Base-by-base conservation (phyloP, 495 filamentous ascomycete species). In the Parachaetomium inaequale region DNA sequence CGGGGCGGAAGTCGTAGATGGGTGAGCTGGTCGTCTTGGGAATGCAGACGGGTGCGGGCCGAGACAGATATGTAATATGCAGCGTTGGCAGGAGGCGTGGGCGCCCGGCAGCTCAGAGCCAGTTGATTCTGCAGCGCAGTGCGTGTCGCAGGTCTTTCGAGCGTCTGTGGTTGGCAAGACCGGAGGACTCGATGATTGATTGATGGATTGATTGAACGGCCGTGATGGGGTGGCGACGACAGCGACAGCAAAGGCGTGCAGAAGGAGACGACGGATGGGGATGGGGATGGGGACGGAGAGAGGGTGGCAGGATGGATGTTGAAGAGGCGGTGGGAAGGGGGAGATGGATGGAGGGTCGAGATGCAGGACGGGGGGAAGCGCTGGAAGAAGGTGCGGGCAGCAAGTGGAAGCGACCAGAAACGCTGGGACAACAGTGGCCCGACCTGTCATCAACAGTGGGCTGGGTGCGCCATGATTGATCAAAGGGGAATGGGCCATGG, bases 361-460 rank as follows among this genome's bases (percentile, higher is more conserved):
- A 52, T 59, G 23, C 23, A 66, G 66, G 68, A 62, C 58, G n/a
- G 63, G 66, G 63, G 55, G 57, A 46, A 51, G 64, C 64, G 46
- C 46, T 64, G 66, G 58, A 73, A 64, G 74, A 76, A 72, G 68
- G 63, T 63, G 68, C 63, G 61, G 55, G 69, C 61, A 67, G 65
- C 51, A 50, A 55, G 61, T 72, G 67, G 72, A 74, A 74, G 68
- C 46, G 53, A 58, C 70, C 68, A 61, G 72, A 74, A 74, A 63
- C 62, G 65, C 70, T 72, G 63, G 34, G 51, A 61, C 63, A 55
- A 26, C 58, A 52, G 51, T 58, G 66, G 68, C 42, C 61, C 34
- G 52, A 21, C 47, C 46, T 66, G 67, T 70, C 67, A 63, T 66
- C 63, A 65, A 63, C 58, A 63, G 66, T 66, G 66, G 70, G 64